Evolutionary conservation across 2,329 filamentous ascomycete species (phyloP).

Genomic region (Phaeosphaeria sp.): DNA sequence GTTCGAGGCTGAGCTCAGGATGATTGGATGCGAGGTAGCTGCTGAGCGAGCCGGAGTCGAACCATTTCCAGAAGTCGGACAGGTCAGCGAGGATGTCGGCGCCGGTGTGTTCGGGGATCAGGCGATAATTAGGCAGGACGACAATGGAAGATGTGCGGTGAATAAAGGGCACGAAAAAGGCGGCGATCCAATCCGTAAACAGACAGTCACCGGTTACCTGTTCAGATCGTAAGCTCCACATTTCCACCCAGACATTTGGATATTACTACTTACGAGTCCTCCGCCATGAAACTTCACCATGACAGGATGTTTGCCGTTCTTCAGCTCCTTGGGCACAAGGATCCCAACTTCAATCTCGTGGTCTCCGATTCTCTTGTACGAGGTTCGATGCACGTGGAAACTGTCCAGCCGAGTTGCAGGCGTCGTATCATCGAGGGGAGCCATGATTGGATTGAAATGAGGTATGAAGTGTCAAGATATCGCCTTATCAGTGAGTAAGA

Average conservation of each 20-base stretch:
- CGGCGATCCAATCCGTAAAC: constrained; percentile 37
- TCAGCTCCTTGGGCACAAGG: constrained; percentile 48
- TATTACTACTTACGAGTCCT: constrained; percentile 43
- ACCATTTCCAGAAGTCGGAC: constrained; percentile 58
- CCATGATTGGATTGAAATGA: too few relatives aligned
- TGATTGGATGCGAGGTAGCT: constrained; percentile 18
- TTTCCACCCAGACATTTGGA: background rate
- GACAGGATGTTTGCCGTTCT: constrained; percentile 46
- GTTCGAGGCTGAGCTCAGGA: constrained; percentile 6
- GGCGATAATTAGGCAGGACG: constrained; percentile 58
- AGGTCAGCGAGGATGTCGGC: constrained; percentile 57
- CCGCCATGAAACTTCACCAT: constrained; percentile 56
- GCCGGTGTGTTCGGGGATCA: constrained; percentile 58
- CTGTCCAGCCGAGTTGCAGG: constrained; percentile 41
- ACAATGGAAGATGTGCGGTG: constrained; percentile 52
- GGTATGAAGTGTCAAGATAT: too few relatives aligned
- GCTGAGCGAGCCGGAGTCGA: constrained; percentile 23
- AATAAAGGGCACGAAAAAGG: constrained; percentile 49
- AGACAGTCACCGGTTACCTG: constrained; percentile 36
- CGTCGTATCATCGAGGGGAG: constrained; percentile 24
- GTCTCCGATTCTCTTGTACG: constrained; percentile 51
- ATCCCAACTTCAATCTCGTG: constrained; percentile 49
- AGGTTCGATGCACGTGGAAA: constrained; percentile 49
- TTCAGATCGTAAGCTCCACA: background rate
- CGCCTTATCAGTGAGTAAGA: too few relatives aligned